Percentiles rank a stretch among this genome's conserved stretches.
Conservation (phyloP, 768 basidiomycete genomes). For the Jaapia argillacea region DNA sequence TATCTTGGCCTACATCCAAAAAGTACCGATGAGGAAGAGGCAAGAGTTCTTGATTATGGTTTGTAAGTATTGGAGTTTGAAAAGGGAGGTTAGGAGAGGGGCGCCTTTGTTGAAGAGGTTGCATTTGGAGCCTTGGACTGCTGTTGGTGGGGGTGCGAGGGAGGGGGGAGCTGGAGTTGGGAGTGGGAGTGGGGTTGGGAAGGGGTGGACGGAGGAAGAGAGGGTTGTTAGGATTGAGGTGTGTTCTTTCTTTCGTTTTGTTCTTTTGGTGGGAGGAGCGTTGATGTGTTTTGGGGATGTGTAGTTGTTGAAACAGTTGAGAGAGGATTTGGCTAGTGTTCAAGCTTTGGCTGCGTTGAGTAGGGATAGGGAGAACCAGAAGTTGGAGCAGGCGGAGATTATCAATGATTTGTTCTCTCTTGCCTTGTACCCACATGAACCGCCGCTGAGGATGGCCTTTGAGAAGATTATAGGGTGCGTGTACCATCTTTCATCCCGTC, state of each 20-base stretch:
- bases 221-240: slow-evolving; percentile 78
- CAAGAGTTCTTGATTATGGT: slow-evolving; percentile 64
- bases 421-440: slow-evolving; percentile 59
- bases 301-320: slow-evolving; percentile 50
- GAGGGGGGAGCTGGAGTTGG: slow-evolving; percentile 77
- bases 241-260: slow-evolving; percentile 13
- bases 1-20: slow-evolving; percentile 63
- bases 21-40: slow-evolving; percentile 66
- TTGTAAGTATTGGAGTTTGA: slow-evolving; percentile 95
- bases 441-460: slow-evolving; percentile 49
- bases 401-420: slow-evolving; percentile 56
- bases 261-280: background rate
- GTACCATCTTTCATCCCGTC: background rate
- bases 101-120: slow-evolving; percentile 89
- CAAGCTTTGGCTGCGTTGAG: slow-evolving; percentile 55
- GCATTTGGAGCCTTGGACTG: slow-evolving; percentile 97
- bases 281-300: slow-evolving; percentile 23
- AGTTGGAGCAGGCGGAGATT: slow-evolving; percentile 57
- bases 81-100: slow-evolving; percentile 86
- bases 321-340: slow-evolving; percentile 69
- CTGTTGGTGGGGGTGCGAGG: slow-evolving; percentile 47
- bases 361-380: slow-evolving; percentile 74
- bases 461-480: slow-evolving; percentile 59
- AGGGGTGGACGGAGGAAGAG: slow-evolving; percentile 71
- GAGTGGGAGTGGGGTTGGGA: slow-evolving; percentile 73